Evolutionary conservation across 116 monocot species (phyloP).

Genomic region (Iris pallida): DNA sequence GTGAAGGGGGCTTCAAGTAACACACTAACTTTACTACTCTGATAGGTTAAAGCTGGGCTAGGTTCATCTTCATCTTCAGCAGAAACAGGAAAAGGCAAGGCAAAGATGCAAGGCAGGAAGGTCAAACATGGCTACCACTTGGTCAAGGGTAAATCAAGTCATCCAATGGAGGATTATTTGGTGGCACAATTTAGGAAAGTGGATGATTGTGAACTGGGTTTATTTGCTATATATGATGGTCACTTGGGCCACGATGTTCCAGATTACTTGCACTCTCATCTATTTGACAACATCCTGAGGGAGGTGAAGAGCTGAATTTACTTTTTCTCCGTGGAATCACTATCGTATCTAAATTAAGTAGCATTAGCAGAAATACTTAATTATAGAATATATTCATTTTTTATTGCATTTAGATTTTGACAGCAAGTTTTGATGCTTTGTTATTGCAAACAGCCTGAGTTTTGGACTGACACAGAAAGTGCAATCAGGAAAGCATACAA

Average conservation of each 20-base stretch:
- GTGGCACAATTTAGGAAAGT: conserved; percentile 76
- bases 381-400: no score
- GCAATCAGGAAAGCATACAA: conserved; percentile 48
- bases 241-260: conserved; percentile 88
- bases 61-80: conserved; percentile 48
- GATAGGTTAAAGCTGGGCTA: conserved; percentile 77
- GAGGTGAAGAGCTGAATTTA: conserved; percentile 37
- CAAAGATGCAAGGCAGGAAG: conserved; percentile 61
- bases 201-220: conserved; percentile 54
- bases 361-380: no score
- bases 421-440: not conserved
- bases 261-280: conserved; percentile 63
- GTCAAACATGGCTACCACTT: conserved; percentile 86
- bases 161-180: conserved; percentile 97
- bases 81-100: conserved; percentile 93
- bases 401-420: not conserved
- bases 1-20: no score
- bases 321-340: not conserved
- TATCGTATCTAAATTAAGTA: no score
- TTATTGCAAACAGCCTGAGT: conserved; percentile 23
- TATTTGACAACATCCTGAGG: conserved; percentile 80
- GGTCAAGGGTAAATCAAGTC: conserved; percentile 83
- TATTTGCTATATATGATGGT: conserved; percentile 98
- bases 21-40: not conserved
- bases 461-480: conserved; percentile 31